These are phyloP conservation scores for Umbilicaria muhlenbergii DNA, from an alignment of 495 filamentous ascomycete species.

Conservation along the genomic window DNA sequence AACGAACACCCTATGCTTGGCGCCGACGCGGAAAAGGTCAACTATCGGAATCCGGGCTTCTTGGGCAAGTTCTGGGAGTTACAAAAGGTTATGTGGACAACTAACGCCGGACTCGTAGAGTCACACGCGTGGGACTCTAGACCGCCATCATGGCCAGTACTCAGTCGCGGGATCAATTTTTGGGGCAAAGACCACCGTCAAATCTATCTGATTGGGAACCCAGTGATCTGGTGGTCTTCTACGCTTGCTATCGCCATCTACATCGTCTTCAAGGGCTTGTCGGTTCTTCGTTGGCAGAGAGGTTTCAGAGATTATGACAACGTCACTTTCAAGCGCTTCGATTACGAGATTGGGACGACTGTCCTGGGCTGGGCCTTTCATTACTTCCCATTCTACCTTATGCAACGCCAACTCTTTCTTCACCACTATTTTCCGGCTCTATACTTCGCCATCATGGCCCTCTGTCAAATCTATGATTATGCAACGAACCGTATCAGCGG, in stretches of 20 bases:
- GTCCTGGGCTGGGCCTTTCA: conserved; percentile 92
- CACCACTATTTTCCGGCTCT: conserved; percentile 96
- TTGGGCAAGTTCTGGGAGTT: conserved; percentile 98
- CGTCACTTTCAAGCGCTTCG: conserved; percentile 79
- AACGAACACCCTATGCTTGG: conserved; percentile 70
- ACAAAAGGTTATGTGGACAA: conserved; percentile 99
- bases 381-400: conserved; percentile 95
- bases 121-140: conserved; percentile 97
- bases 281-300: conserved; percentile 87
- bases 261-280: conserved; percentile 67
- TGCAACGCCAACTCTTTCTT: conserved; percentile 94
- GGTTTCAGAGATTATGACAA: conserved; percentile 73
- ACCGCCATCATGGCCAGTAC: conserved; percentile 81
- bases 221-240: conserved; percentile 85
- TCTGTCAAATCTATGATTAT: conserved; percentile 85
- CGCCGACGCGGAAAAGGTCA: conserved; percentile 71
- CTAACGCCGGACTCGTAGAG: conserved; percentile 90
- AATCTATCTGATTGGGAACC: conserved; percentile 93
- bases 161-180: conserved; percentile 96
- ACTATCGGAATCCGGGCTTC: conserved; percentile 90
- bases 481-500: conserved; percentile 47
- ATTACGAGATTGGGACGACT: conserved; percentile 84
- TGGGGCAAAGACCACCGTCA: conserved; percentile 92
- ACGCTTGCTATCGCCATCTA: conserved; percentile 71
- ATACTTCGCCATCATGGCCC: conserved; percentile 79